Conservation (phyloP, 2,329 filamentous ascomycete genomes). For the Colletotrichum australisinense region DNA sequence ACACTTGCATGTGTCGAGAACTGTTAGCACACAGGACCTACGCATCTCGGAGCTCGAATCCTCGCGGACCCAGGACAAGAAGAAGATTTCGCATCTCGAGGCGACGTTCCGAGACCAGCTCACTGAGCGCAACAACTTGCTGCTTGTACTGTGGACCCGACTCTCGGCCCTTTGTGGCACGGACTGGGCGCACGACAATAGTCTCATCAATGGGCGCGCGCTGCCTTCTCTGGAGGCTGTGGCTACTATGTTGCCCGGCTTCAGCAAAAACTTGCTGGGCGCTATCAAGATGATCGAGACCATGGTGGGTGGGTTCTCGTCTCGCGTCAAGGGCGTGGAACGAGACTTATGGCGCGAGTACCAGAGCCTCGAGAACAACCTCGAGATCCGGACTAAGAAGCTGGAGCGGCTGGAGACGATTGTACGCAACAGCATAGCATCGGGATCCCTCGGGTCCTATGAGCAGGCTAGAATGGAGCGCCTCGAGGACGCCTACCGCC, state of each 20-base stretch:
- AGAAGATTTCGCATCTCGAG: slow-evolving; percentile 81
- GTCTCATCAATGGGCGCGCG: slow-evolving; percentile 86
- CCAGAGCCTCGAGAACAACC: slow-evolving; percentile 82
- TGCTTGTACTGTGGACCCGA: slow-evolving; percentile 90
- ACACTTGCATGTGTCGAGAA: slow-evolving; percentile 87
- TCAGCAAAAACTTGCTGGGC: slow-evolving; percentile 88
- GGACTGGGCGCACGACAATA: slow-evolving; percentile 92
- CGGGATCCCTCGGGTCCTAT: slow-evolving; percentile 57
- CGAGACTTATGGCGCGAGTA: slow-evolving; percentile 93
- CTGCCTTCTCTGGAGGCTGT: slow-evolving; percentile 88
- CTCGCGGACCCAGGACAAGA: slow-evolving; percentile 81
- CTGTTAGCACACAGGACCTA: slow-evolving; percentile 85
- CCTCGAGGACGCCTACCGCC: slow-evolving; percentile 70
- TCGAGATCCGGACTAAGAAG: slow-evolving; percentile 84
- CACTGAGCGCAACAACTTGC: slow-evolving; percentile 86
- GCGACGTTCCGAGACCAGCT: slow-evolving; percentile 87
- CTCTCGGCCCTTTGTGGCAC: slow-evolving; percentile 87
- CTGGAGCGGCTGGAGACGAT: slow-evolving; percentile 88
- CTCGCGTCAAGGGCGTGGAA: slow-evolving; percentile 86
- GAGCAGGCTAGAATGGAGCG: slow-evolving; percentile 61
- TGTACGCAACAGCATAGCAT: slow-evolving; percentile 73
- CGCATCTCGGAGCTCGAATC: slow-evolving; percentile 88
- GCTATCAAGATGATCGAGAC: slow-evolving; percentile 90
- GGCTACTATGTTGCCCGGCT: slow-evolving; percentile 84
- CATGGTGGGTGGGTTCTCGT: slow-evolving; percentile 81